Base-by-base conservation (phyloP, 176 grass and related monocot genomes). In the Panicum miliaceum region DNA sequence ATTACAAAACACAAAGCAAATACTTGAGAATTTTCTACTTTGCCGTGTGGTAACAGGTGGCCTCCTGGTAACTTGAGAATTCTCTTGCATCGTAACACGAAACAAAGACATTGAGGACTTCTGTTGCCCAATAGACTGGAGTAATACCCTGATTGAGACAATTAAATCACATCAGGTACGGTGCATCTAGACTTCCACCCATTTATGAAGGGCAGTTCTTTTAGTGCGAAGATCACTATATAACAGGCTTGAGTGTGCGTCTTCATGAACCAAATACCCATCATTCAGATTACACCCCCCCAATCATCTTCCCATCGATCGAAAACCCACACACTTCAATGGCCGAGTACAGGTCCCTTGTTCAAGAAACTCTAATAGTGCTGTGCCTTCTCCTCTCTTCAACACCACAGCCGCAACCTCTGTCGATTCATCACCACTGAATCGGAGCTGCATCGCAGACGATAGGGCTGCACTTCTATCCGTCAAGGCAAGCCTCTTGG, bases 401-500 rank as follows among this genome's bases (percentile, higher is more conserved):
- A 6, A 10, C 29, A 60, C 29, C 2, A 26, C 2, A 26, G 75
- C 65, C 32, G 61, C 20, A 52, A 6, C 41, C 20, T 78, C 75
- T 19, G 1, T 27, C 13, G 15, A 68, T 52, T 1, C 34, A 72
- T 13, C 73, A 9, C 34, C 29, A 63, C 38, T 6, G 1, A 81
- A 64, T 1, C 8, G 25, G 12, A 52, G 69, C 61, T 91, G 89
- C 75, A 25, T 88, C 45, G 0, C 59, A 12, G 15, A 41, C 0
- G 74, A 84, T 73, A 79, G 85, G 56, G 76, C 10, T 3, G 69
- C 79, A 0, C 85, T 91, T 61, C 68, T 84, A 20, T 56, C 50
- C 37, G 76, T 91, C 61, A 91, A 88, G 76, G 64, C 26, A 56
- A 32, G n/a, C 42, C 60, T 88, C 47, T 25, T 23, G 9, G 81